phyloP scores from a whole-genome alignment of 768 basidiomycete genomes.

The Hemileccinum rubropunctum region DNA sequence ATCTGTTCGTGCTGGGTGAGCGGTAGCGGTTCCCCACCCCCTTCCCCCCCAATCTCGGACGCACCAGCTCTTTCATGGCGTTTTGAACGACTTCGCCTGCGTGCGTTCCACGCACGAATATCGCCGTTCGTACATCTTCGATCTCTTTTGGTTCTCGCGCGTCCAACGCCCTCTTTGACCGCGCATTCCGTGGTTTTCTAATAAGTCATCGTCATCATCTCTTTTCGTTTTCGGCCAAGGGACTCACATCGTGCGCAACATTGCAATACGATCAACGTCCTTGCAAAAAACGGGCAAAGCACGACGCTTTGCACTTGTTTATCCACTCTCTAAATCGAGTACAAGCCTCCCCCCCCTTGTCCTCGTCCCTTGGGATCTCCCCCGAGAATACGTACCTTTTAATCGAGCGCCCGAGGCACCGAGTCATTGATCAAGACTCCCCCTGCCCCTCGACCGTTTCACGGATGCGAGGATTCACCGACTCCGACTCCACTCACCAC shows the following conservation, averaged over 20 bases:
- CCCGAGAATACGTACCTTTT: too few relatives aligned
- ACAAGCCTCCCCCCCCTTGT: too few relatives aligned
- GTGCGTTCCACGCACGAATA: constrained; percentile 89
- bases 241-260: constrained; percentile 34
- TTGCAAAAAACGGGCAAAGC: too few relatives aligned
- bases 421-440: too few relatives aligned
- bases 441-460: too few relatives aligned
- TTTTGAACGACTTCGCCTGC: constrained; percentile 75
- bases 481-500: too few relatives aligned
- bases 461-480: too few relatives aligned
- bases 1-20: constrained; percentile 52
- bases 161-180: constrained; percentile 86
- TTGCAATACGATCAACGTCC: not conserved
- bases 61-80: constrained; percentile 87
- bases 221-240: not conserved
- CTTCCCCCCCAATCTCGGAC: constrained; percentile 23
- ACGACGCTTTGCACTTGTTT: too few relatives aligned
- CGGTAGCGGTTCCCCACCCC: too few relatives aligned
- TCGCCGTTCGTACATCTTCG: constrained; percentile 80
- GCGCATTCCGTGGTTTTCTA: constrained; percentile 94
- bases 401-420: too few relatives aligned
- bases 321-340: too few relatives aligned
- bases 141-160: constrained; percentile 87
- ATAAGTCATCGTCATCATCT: not conserved
- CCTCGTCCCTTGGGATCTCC: too few relatives aligned